These are phyloP conservation scores for Pyrus hybrid DNA, from an alignment of 331 rosid species.

Conservation along the genomic window DNA sequence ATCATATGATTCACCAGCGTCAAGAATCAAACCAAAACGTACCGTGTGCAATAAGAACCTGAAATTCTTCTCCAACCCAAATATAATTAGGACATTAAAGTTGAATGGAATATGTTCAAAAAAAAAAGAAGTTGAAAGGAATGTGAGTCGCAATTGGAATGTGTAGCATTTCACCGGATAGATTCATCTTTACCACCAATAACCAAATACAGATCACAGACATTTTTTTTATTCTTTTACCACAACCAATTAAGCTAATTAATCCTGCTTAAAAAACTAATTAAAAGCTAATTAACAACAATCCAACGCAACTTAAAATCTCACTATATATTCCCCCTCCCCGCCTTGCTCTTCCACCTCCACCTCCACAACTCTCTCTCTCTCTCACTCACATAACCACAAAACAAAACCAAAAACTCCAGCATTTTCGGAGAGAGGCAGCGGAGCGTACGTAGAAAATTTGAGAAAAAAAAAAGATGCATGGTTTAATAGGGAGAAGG, in stretches of 20 bases:
- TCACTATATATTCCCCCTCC: constrained; percentile 21
- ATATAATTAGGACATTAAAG: too few relatives aligned
- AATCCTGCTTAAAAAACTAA: constrained; percentile 1
- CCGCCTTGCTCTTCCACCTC: neutral
- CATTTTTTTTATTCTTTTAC: neutral
- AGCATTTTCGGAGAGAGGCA: constrained; percentile 22
- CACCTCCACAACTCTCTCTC: neutral
- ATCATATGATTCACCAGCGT: too few relatives aligned
- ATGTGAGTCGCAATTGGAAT: too few relatives aligned
- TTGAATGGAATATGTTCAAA: too few relatives aligned
- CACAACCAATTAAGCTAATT: neutral
- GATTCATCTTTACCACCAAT: constrained; percentile 1
- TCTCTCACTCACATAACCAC: neutral
- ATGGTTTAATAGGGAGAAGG: constrained; percentile 30
- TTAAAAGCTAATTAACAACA: neutral
- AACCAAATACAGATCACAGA: neutral
- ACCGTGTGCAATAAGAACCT: too few relatives aligned
- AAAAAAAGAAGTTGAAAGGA: too few relatives aligned
- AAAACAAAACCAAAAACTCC: neutral
- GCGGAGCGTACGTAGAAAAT: neutral
- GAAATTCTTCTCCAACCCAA: too few relatives aligned
- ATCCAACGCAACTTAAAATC: neutral
- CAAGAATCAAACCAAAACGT: too few relatives aligned
- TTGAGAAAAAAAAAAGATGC: constrained; percentile 27
- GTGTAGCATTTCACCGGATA: neutral